Base-by-base conservation (phyloP, 805 yeast genomes). In the Henningerozyma blattae region DNA sequence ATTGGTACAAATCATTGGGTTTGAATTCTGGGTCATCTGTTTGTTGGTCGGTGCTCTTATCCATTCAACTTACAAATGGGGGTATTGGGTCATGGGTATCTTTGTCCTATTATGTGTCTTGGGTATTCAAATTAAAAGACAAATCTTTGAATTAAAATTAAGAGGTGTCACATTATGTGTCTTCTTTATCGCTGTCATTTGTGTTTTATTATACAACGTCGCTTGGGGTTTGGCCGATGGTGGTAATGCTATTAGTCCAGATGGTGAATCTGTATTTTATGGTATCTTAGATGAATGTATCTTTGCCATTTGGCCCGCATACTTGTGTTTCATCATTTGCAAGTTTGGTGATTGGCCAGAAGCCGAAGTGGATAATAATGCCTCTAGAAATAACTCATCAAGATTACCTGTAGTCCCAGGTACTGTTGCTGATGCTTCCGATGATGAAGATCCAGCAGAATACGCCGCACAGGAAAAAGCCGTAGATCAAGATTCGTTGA, bases 221-320 rank as follows among this genome's bases (percentile, higher is more conserved):
- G 32, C 41, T 38, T 50, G 44, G 34, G 53, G 49, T 48, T 35
- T 50, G 28, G 56, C 68, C 47, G 80, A 74, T 49, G 81, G 79
- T 61, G 78, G 79, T 54, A 73, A 73, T 47, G 69, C 61, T 31
- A 67, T 74, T 39, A 69, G 64, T 46, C 73, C 75, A 27, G 77
- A 72, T 48, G 62, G 75, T 22, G 78, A 70, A 47, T 67, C 70
- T 29, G 72, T 67, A 16, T 74, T 72, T 57, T 71, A 69, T 47
- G 80, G 80, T 59, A 56, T 73, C 38, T 53, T 74, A 40, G 81
- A 74, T 54, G 40, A 68, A 30, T 43, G 67, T 29, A 52, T 59
- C 36, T 70, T 68, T 24, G 7, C n/a, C 7, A 24, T 24, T 24
- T 24, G 27, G 27, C 10, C 27, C n/a, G 27, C 15, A 12, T 24